Percentiles rank a stretch among this genome's conserved stretches.
Evolutionary conservation across 257 asterid genomes (phyloP).

Genomic region (Nicotiana sylvestris): DNA sequence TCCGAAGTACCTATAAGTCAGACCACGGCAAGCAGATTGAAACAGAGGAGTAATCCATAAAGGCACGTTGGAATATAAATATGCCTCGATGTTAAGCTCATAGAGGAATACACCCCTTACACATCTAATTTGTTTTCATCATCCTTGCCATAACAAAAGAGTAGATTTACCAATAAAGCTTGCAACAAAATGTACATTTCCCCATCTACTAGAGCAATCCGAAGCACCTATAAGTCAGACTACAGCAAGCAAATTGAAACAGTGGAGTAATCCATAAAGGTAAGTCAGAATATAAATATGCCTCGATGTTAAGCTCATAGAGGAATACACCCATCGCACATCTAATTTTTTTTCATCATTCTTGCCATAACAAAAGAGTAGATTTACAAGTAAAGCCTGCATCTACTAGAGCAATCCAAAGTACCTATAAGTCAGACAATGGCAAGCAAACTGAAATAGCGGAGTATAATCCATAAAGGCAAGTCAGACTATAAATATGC

Average conservation of each 20-base stretch:
- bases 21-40: background rate
- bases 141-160: background rate
- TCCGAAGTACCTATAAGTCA: too few relatives aligned
- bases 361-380: background rate
- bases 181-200: too few relatives aligned
- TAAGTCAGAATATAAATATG: conserved; percentile 11
- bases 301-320: conserved; percentile 9
- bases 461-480: too few relatives aligned
- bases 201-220: too few relatives aligned
- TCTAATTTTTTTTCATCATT: background rate
- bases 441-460: too few relatives aligned
- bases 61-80: background rate
- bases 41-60: background rate
- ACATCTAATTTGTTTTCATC: background rate
- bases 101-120: background rate
- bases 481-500: too few relatives aligned
- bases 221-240: too few relatives aligned
- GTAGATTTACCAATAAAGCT: too few relatives aligned
- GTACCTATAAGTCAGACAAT: too few relatives aligned
- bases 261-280: background rate
- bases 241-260: background rate
- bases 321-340: background rate
- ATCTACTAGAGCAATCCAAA: too few relatives aligned
- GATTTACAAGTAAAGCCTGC: too few relatives aligned
- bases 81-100: conserved; percentile 17